These are phyloP conservation scores for Pyrenochaeta sp. DNA, from an alignment of 2,329 filamentous ascomycete species.

Conservation along the genomic window DNA sequence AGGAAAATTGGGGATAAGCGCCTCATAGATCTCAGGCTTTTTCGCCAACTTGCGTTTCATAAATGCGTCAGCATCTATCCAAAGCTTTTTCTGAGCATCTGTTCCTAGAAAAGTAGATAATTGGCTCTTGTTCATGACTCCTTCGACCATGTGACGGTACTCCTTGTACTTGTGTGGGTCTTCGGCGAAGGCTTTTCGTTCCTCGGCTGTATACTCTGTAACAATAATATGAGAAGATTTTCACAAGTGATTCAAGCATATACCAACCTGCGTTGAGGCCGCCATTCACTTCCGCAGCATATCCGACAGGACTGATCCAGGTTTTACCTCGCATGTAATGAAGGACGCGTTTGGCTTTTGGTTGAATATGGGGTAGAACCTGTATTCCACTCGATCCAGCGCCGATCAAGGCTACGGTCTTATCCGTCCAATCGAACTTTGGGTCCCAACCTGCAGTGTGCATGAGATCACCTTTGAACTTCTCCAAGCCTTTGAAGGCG, in stretches of 20 bases:
- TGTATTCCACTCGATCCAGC: constrained; percentile 12
- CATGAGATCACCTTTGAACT: constrained; percentile 59
- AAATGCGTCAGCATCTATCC: too few species aligned
- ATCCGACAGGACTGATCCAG: constrained; percentile 1
- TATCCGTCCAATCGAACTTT: constrained; percentile 6
- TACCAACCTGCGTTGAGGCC: too few species aligned
- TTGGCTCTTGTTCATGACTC: too few species aligned
- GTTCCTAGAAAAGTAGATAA: too few species aligned
- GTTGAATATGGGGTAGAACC: not conserved
- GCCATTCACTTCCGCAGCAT: too few species aligned
- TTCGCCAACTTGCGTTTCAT: constrained; percentile 47
- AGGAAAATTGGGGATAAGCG: constrained; percentile 49
- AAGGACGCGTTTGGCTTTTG: too few species aligned
- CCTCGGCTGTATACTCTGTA: too few species aligned
- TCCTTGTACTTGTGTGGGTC: too few species aligned
- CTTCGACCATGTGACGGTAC: constrained; percentile 42
- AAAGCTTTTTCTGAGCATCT: constrained; percentile 37
- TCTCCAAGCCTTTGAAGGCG: constrained; percentile 54
- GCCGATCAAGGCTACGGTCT: constrained; percentile 13
- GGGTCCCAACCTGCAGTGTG: constrained; percentile 64
- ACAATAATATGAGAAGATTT: too few species aligned
- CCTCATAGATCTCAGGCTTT: constrained; percentile 47
- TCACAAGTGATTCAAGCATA: too few species aligned
- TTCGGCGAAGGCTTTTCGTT: too few species aligned
- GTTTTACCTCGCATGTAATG: constrained; percentile 1